phyloP scores from a whole-genome alignment of 2,329 filamentous ascomycete species.

The Stemphylium beticola region DNA sequence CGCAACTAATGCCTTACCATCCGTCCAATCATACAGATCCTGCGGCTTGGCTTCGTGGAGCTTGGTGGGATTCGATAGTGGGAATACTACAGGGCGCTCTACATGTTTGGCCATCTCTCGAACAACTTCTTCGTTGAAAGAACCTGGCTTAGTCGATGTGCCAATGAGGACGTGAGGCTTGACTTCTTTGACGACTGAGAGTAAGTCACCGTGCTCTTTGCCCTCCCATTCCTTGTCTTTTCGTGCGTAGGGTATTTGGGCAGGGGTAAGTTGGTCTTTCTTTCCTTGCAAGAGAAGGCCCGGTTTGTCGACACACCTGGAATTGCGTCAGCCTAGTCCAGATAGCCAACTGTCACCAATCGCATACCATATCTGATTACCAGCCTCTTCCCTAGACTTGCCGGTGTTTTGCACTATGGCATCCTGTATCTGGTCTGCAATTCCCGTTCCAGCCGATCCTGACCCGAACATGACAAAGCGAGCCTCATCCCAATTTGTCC shows the following conservation, averaged over 20 bases:
- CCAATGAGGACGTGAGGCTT: constrained; percentile 84
- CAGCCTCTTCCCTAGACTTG: constrained; percentile 74
- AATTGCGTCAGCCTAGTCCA: constrained; percentile 13
- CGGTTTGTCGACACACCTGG: constrained; percentile 79
- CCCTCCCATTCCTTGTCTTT: constrained; percentile 68
- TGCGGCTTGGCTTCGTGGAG: constrained; percentile 81
- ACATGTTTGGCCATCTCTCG: constrained; percentile 77
- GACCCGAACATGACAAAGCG: constrained; percentile 79
- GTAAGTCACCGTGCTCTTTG: constrained; percentile 63
- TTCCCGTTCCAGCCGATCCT: constrained; percentile 82
- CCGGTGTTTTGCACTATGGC: constrained; percentile 73
- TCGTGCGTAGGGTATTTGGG: constrained; percentile 72
- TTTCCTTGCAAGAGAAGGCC: constrained; percentile 73
- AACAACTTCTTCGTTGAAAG: constrained; percentile 78
- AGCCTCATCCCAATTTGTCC: constrained; percentile 70
- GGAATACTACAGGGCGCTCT: constrained; percentile 82
- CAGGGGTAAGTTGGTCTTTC: constrained; percentile 66
- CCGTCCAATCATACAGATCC: constrained; percentile 79
- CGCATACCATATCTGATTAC: constrained; percentile 75
- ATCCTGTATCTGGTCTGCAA: constrained; percentile 83
- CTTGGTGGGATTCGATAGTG: constrained; percentile 82
- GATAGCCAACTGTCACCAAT: too few relatives aligned
- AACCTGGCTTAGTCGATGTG: constrained; percentile 76
- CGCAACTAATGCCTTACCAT: constrained; percentile 77
- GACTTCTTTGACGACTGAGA: constrained; percentile 71